Evolutionary conservation across 768 basidiomycete genomes (phyloP).

Genomic region (Krasilnikovozyma curviuscula): DNA sequence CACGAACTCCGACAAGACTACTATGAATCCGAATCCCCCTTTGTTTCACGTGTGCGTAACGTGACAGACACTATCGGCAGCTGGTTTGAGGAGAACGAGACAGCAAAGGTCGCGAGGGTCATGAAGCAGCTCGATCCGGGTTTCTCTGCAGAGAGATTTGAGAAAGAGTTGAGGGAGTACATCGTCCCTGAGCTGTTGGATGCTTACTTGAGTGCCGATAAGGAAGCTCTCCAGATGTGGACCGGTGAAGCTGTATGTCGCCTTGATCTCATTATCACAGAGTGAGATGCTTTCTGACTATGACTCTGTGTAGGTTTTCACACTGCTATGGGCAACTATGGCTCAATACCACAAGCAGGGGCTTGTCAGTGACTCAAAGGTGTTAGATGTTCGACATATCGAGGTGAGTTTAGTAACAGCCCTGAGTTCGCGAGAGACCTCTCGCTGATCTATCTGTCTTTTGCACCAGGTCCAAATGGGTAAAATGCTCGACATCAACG

Average conservation of each 20-base stretch:
- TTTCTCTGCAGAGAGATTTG: constrained; percentile 71
- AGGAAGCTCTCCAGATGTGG: constrained; percentile 69
- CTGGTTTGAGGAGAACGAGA: constrained; percentile 86
- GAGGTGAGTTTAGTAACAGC: constrained; percentile 42
- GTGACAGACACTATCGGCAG: constrained; percentile 70
- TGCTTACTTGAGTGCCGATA: constrained; percentile 78
- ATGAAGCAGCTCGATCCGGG: constrained; percentile 75
- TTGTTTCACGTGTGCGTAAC: constrained; percentile 57
- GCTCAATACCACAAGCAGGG: constrained; percentile 82
- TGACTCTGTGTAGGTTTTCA: constrained; percentile 82
- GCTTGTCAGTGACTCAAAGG: constrained; percentile 75
- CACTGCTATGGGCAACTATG: constrained; percentile 96
- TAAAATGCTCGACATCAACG: constrained; percentile 74
- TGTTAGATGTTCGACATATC: constrained; percentile 90
- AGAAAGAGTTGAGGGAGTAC: constrained; percentile 80
- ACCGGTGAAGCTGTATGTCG: constrained; percentile 77
- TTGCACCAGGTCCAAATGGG: constrained; percentile 49
- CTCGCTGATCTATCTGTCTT: background rate
- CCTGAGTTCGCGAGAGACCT: background rate
- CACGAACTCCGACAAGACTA: constrained; percentile 46
- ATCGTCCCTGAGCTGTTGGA: constrained; percentile 96
- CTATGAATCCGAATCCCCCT: constrained; percentile 81
- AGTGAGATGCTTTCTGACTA: too few species aligned
- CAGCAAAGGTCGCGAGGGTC: constrained; percentile 73
- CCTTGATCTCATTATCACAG: background rate